Evolutionary conservation across 495 filamentous ascomycete species (phyloP).

Genomic region (Acidiella bohemica): DNA sequence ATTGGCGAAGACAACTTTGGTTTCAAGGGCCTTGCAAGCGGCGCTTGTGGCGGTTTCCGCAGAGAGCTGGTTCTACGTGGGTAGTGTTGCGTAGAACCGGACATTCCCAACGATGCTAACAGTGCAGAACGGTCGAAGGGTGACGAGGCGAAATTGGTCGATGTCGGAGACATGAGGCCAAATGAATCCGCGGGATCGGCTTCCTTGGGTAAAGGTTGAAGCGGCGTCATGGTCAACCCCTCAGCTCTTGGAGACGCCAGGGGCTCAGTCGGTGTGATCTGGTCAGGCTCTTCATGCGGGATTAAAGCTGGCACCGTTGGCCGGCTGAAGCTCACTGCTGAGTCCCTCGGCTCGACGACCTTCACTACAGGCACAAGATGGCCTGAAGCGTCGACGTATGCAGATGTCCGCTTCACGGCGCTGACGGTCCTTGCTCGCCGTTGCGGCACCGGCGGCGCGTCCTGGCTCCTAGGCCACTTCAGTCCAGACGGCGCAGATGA

Average conservation of each 20-base stretch:
- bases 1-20: constrained; percentile 28
- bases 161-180: constrained; percentile 24
- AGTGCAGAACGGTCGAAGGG: constrained; percentile 19
- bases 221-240: constrained; percentile 27
- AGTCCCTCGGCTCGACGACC: constrained; percentile 3
- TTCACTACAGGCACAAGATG: constrained; percentile 17
- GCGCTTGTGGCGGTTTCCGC: not conserved
- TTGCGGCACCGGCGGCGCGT: not conserved
- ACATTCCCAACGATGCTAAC: constrained; percentile 17
- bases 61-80: constrained; percentile 9
- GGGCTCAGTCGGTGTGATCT: constrained; percentile 11
- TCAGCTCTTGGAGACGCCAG: constrained; percentile 12
- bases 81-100: no score
- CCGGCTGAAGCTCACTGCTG: not conserved
- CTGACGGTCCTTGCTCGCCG: constrained; percentile 10
- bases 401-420: constrained; percentile 12
- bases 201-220: constrained; percentile 15
- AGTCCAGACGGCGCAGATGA: constrained; percentile 20
- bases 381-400: constrained; percentile 19
- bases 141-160: constrained; percentile 20
- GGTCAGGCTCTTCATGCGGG: constrained; percentile 6
- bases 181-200: constrained; percentile 19
- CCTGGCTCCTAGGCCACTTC: constrained; percentile 9
- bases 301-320: no score
- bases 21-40: no score